Conservation (phyloP, 257 asterid genomes). For the Anisodus acutangulus region DNA sequence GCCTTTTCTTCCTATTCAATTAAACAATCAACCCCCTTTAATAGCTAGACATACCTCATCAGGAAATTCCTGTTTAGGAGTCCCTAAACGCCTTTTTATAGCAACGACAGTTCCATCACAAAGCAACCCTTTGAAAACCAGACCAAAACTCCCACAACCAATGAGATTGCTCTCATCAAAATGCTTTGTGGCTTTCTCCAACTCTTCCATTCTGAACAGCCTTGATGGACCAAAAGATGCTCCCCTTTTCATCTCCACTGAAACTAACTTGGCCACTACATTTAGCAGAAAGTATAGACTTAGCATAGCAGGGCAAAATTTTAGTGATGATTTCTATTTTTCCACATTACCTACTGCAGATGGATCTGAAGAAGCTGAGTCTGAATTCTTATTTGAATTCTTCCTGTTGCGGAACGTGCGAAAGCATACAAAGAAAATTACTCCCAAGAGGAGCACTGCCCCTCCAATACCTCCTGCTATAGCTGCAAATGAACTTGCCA, state of each 20-base stretch:
- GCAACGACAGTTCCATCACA: slow-evolving; percentile 76
- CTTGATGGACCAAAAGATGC: slow-evolving; percentile 48
- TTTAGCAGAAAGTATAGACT: slow-evolving; percentile 31
- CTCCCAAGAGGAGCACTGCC: slow-evolving; percentile 43
- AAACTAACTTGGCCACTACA: slow-evolving; percentile 14
- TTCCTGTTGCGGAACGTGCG: slow-evolving; percentile 39
- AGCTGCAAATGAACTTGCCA: slow-evolving; percentile 59
- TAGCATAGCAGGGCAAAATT: neutral
- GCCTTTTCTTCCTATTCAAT: neutral
- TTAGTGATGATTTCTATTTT: neutral
- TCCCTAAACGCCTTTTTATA: slow-evolving; percentile 56
- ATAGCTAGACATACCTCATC: slow-evolving; percentile 50
- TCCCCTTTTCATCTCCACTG: slow-evolving; percentile 51
- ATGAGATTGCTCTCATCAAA: slow-evolving; percentile 66
- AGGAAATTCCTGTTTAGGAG: slow-evolving; percentile 48
- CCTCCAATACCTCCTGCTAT: slow-evolving; percentile 60
- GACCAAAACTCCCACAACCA: slow-evolving; percentile 70
- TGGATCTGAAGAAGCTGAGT: slow-evolving; percentile 70
- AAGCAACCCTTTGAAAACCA: slow-evolving; percentile 73
- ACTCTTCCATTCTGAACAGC: slow-evolving; percentile 61
- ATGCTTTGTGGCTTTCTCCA: slow-evolving; percentile 67
- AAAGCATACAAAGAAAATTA: slow-evolving; percentile 43
- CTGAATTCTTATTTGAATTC: slow-evolving; percentile 59
- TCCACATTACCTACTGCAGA: slow-evolving; percentile 61
- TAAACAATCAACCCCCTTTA: neutral